Evolutionary conservation across 2,329 filamentous ascomycete species (phyloP).

Genomic region (Fulvia fulva): DNA sequence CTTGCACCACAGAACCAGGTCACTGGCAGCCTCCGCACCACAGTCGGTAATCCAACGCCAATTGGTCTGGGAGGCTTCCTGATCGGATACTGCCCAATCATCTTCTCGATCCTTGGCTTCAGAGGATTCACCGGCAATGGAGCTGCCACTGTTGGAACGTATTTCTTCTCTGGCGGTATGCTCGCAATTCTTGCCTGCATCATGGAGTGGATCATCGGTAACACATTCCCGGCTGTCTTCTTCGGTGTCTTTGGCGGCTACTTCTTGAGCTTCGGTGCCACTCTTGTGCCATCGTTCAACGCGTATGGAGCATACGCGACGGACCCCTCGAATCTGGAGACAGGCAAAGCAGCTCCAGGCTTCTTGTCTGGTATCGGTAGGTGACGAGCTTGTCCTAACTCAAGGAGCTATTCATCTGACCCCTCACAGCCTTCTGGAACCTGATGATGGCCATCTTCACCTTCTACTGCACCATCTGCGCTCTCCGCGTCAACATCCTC

Average conservation of each 20-base stretch:
- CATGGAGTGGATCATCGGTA: slow-evolving; percentile 36
- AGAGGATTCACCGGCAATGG: slow-evolving; percentile 15
- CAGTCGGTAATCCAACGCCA: slow-evolving; percentile 15
- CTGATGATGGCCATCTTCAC: slow-evolving; percentile 22
- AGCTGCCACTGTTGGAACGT: slow-evolving; percentile 27
- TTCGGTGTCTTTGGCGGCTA: slow-evolving; percentile 26
- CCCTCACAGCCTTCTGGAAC: slow-evolving; percentile 15
- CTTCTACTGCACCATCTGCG: slow-evolving; percentile 20
- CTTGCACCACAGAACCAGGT: slow-evolving; percentile 19
- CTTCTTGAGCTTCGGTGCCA: slow-evolving; percentile 19
- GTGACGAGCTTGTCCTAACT: neutral
- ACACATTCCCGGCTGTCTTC: slow-evolving; percentile 28
- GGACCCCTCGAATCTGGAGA: slow-evolving; percentile 6
- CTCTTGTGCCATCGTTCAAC: slow-evolving; percentile 15
- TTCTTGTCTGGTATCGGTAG: slow-evolving; percentile 19
- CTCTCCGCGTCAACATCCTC: slow-evolving; percentile 15
- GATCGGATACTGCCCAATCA: slow-evolving; percentile 17
- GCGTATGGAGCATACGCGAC: slow-evolving; percentile 17
- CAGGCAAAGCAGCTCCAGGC: slow-evolving; percentile 7
- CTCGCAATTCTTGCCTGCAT: slow-evolving; percentile 32
- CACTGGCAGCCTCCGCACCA: slow-evolving; percentile 17
- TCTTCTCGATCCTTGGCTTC: slow-evolving; percentile 22
- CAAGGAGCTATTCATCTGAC: neutral
- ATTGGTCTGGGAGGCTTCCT: slow-evolving; percentile 21
- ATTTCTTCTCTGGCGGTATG: slow-evolving; percentile 36